phyloP scores from a whole-genome alignment of 2,329 filamentous ascomycete genomes.

The Daldinia sp. region DNA sequence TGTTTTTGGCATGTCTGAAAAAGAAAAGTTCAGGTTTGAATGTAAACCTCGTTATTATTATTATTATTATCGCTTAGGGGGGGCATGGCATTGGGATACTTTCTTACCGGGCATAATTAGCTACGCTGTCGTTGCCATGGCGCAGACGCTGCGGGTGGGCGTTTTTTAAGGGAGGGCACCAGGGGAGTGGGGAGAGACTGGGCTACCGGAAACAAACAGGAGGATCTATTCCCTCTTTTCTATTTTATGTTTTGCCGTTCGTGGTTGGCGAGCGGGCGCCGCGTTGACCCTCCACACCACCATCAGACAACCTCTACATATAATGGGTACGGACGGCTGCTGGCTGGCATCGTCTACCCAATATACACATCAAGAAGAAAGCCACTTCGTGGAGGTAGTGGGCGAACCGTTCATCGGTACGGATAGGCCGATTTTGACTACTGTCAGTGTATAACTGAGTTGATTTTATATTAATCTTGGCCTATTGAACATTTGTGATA shows the following conservation, averaged over 20 bases:
- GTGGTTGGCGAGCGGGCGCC: background rate
- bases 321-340: conserved; percentile 7
- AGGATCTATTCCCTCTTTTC: conserved; percentile 19
- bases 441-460: background rate
- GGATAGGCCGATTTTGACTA: background rate
- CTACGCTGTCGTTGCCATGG: conserved; percentile 3
- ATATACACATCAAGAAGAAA: conserved; percentile 7
- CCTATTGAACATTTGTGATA: background rate
- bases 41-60: conserved; percentile 7
- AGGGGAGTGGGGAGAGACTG: background rate
- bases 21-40: conserved; percentile 7
- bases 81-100: conserved; percentile 12
- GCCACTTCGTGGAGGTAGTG: background rate
- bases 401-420: background rate
- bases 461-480: background rate
- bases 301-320: background rate
- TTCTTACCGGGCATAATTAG: conserved; percentile 8
- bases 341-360: conserved; percentile 13
- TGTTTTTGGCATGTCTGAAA: conserved; percentile 14
- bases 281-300: background rate
- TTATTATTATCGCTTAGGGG: conserved; percentile 1
- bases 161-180: background rate
- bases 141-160: conserved; percentile 3
- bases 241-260: conserved; percentile 2
- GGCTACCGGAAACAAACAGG: background rate